phyloP scores from a whole-genome alignment of 495 filamentous ascomycete species.

The Baudoinia panamericana region DNA sequence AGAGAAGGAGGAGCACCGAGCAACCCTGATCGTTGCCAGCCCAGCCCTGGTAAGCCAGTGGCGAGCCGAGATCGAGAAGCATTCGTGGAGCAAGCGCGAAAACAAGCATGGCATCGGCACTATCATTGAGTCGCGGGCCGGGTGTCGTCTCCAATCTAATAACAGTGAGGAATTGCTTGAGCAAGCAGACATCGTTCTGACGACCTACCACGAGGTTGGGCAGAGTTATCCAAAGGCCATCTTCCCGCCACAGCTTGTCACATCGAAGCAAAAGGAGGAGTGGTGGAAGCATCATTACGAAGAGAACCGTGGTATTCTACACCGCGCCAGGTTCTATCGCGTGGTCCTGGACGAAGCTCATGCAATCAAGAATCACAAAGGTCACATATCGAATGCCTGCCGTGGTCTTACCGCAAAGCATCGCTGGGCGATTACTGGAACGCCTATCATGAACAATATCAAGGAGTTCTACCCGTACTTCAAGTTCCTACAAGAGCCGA shows the following conservation, averaged over 20 bases:
- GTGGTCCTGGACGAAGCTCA: slow-evolving; percentile 52
- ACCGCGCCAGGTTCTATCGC: slow-evolving; percentile 39
- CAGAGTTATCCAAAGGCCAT: slow-evolving; percentile 35
- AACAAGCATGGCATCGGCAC: slow-evolving; percentile 5
- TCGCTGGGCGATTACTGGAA: slow-evolving; percentile 51
- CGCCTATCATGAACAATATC: slow-evolving; percentile 26
- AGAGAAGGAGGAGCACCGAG: slow-evolving; percentile 16
- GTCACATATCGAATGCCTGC: slow-evolving; percentile 40
- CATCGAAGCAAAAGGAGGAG: slow-evolving; percentile 22
- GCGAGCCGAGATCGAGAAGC: slow-evolving; percentile 32
- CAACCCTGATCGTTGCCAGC: slow-evolving; percentile 42
- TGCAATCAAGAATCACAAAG: slow-evolving; percentile 45
- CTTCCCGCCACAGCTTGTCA: slow-evolving; percentile 21
- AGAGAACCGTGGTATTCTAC: slow-evolving; percentile 32
- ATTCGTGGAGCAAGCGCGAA: slow-evolving; percentile 15
- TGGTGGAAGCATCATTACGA: slow-evolving; percentile 31
- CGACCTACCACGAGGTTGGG: slow-evolving; percentile 43
- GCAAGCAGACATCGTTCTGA: slow-evolving; percentile 27
- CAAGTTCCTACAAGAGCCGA: slow-evolving; percentile 41
- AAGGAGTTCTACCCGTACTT: slow-evolving; percentile 49
- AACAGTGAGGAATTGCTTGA: slow-evolving; percentile 17
- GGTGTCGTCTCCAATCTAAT: slow-evolving; percentile 12
- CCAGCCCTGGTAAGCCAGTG: slow-evolving; percentile 34
- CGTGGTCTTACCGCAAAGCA: slow-evolving; percentile 37
- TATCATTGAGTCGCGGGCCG: slow-evolving; percentile 15